Base-by-base conservation (phyloP, 176 grass and related monocot genomes). In the Musa itinerans region DNA sequence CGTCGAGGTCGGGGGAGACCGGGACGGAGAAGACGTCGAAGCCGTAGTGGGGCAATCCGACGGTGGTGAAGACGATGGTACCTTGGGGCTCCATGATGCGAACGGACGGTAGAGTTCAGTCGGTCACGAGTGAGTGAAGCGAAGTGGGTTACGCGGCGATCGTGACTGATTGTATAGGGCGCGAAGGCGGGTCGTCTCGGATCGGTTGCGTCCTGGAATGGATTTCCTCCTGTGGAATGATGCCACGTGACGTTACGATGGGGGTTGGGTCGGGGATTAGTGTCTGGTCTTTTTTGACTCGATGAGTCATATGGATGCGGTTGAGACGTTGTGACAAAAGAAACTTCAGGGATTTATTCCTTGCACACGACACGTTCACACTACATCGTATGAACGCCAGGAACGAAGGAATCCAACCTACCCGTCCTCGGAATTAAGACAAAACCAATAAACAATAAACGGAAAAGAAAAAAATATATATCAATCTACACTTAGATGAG, bases 21-120 rank as follows among this genome's bases (percentile, higher is more conserved):
- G 90, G 50, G 71, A 88, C 58, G 77, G 93, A 97, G 87, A 93
- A 97, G 76, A 97, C 85, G 74, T 93, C 93, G 88, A 97, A 97
- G 79, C 90, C 93, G 83, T 87, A 97, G 76, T 77, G 19, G 21
- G 81, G 72, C 43, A 93, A 70, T 75, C 93, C 86, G 80, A 89
- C 75, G 79, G 86, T 80, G 52, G 74, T 2, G 83, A 97, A 93
- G 10, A 87, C 79, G 76, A 93, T 25, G 17, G 86, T 93, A 76
- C 93, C 90, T 79, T 85, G 63, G 20, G 87, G 90, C 51, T 89
- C 93, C 93, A 97, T 97, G 1, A 27, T 72, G 43, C 67, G 11
- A 21, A 74, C 20, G 52, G 79, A 43, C 27, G 26, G 10, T 5
- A 17, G 52, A 50, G 24, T 57, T 5, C 4, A 43, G 4, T 43